These are phyloP conservation scores for Wallemia mellicola DNA, from an alignment of 1,284 basidiomycete species.

Conservation along the genomic window DNA sequence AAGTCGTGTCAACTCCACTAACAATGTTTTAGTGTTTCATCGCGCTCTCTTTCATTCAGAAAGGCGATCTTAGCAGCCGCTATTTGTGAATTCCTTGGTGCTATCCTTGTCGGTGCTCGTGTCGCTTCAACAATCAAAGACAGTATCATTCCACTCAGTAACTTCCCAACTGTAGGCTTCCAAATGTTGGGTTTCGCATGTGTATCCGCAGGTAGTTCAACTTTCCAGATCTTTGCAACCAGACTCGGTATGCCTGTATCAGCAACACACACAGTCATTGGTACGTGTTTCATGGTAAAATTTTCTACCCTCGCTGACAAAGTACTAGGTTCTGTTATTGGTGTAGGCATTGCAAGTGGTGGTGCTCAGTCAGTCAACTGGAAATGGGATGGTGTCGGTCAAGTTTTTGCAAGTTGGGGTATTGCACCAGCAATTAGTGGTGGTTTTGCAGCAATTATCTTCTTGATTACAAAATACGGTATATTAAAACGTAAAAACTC, in stretches of 20 bases:
- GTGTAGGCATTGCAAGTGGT: conserved; percentile 20
- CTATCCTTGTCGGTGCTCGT: conserved; percentile 18
- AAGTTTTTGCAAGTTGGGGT: conserved; percentile 16
- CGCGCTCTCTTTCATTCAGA: conserved; percentile 18
- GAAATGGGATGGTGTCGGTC: conserved; percentile 22
- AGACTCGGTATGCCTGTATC: conserved; percentile 6
- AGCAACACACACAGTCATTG: conserved; percentile 6
- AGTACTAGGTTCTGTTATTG: conserved; percentile 8
- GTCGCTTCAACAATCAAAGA: conserved; percentile 21
- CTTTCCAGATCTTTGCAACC: conserved; percentile 7
- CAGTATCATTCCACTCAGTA: conserved; percentile 15
- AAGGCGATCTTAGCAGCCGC: conserved; percentile 18
- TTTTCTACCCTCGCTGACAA: not conserved
- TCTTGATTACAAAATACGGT: conserved; percentile 17
- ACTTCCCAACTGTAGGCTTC: conserved; percentile 17
- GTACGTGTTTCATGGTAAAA: not conserved
- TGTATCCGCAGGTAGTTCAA: conserved; percentile 15
- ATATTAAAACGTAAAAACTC: conserved; percentile 17
- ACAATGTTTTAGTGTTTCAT: too few species aligned
- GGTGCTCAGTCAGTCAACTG: conserved; percentile 18
- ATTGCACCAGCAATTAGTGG: conserved; percentile 17
- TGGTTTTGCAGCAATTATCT: conserved; percentile 18
- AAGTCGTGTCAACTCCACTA: too few species aligned
- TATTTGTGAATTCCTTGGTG: conserved; percentile 19
- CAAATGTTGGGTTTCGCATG: conserved; percentile 20